Evolutionary conservation across 2,329 filamentous ascomycete genomes (phyloP).

Genomic region (Acarospora socialis): DNA sequence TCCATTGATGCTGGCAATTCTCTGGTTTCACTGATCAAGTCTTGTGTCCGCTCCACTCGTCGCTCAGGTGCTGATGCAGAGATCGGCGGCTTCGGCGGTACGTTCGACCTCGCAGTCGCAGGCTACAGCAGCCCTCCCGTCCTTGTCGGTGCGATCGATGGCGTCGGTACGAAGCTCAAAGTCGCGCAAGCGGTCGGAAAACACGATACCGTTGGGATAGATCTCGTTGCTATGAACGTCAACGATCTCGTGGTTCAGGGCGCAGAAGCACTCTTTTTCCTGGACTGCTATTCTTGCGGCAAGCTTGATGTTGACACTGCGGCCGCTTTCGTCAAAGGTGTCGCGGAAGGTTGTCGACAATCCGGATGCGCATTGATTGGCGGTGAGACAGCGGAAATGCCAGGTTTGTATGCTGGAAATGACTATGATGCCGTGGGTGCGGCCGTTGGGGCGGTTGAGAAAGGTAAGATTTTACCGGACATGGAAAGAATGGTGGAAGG

Average conservation of each 20-base stretch:
- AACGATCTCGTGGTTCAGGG: constrained; percentile 96
- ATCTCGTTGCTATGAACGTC: constrained; percentile 97
- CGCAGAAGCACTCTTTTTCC: constrained; percentile 86
- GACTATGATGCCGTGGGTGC: constrained; percentile 79
- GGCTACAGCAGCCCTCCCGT: constrained; percentile 64
- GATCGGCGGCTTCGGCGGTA: constrained; percentile 90
- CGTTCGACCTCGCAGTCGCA: constrained; percentile 61
- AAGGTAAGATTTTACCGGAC: constrained; percentile 58
- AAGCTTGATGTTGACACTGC: constrained; percentile 66
- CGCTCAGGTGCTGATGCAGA: constrained; percentile 79
- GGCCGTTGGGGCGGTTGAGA: constrained; percentile 68
- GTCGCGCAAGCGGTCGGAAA: constrained; percentile 81
- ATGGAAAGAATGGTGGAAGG: constrained; percentile 62
- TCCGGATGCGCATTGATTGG: constrained; percentile 86
- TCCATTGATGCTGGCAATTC: constrained; percentile 90
- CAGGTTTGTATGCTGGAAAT: constrained; percentile 74
- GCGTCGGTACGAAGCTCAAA: constrained; percentile 92
- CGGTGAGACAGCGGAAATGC: constrained; percentile 97
- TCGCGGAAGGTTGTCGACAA: constrained; percentile 73
- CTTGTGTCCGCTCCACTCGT: constrained; percentile 69
- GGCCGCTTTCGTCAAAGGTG: constrained; percentile 77
- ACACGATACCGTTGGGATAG: constrained; percentile 89
- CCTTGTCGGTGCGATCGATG: constrained; percentile 87
- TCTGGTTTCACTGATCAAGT: constrained; percentile 84
- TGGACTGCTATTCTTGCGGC: constrained; percentile 95